phyloP scores from a whole-genome alignment of 345 rosid species.

The Sonneratia caseolaris region DNA sequence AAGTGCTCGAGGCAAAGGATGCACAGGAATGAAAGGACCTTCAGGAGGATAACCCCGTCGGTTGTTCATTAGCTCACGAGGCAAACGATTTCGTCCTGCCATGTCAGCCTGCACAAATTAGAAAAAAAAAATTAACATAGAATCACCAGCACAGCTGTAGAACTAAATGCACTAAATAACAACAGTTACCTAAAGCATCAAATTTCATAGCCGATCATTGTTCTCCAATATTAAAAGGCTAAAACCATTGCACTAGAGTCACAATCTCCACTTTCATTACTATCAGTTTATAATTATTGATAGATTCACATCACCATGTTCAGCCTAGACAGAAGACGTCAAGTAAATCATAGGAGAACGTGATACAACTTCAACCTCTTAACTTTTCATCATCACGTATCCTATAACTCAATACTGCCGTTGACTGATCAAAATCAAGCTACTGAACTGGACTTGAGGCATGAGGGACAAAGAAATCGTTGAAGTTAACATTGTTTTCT shows the following conservation, averaged over 20 bases:
- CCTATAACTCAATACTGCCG: neutral
- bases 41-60: conserved; percentile 57
- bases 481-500: too few relatives aligned
- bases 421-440: neutral
- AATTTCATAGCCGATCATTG: neutral
- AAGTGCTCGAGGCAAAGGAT: conserved; percentile 46
- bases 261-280: neutral
- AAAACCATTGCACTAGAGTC: neutral
- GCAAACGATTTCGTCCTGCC: conserved; percentile 77
- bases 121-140: neutral
- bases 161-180: neutral
- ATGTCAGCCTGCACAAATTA: conserved; percentile 21
- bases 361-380: neutral
- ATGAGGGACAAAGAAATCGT: too few relatives aligned
- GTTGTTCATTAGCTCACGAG: conserved; percentile 54
- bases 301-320: neutral
- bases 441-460: neutral
- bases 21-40: conserved; percentile 55
- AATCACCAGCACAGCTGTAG: neutral
- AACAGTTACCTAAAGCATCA: neutral
- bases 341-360: neutral
- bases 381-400: neutral
- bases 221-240: neutral
- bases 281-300: neutral
- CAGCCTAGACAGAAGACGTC: neutral